Base-by-base conservation (phyloP, 2,329 filamentous ascomycete species). In the Davidsoniella neocaledoniae region DNA sequence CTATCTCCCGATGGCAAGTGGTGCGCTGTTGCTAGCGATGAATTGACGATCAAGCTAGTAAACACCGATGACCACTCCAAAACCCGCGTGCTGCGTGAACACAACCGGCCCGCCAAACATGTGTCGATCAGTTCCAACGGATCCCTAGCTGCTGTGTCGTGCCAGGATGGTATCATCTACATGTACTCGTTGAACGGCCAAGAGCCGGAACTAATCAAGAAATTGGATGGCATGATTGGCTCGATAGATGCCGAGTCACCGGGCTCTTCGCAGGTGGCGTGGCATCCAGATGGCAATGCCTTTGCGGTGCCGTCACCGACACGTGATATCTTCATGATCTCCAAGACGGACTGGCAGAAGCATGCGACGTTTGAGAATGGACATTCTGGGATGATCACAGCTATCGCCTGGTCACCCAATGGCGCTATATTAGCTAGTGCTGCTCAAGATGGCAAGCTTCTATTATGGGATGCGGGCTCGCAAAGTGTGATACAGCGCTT, bases 1-100 rank as follows among this genome's bases (percentile, higher is more conserved):
- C 69, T 98, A 12, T 88, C 86, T 2, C 75, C 78, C 2, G 84
- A 96, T 61, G 74, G 77, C 0, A 76, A 84, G 58, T 96, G 87
- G 88, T 85, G 82, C 56, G 91, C 91, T 26, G 86, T 96, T 23
- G 87, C 88, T n/a, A 95, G 88, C 70, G 93, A 96, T 63, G 91
- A 98, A 63, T 70, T 94, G 52, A 83, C 81, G 1, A 86, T 96
- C 56, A 94, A 94, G 63, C 68, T 98, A 19, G 86, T 98, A 54
- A 83, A 83, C 58, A 83, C 82, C 29, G 71, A 79, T 43, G 85
- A 96, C 61, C 88, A 82, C 63, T 79, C 72, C 19, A 74, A 78
- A 56, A 75, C 94, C 46, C 79, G 83, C 58, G 81, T 83, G 55
- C 72, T 98, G 7, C 79, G 84, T 55, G 86, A 94, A 48, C 90